phyloP scores from a whole-genome alignment of 805 yeast genomes.

The Yarrowia alimentaria region DNA sequence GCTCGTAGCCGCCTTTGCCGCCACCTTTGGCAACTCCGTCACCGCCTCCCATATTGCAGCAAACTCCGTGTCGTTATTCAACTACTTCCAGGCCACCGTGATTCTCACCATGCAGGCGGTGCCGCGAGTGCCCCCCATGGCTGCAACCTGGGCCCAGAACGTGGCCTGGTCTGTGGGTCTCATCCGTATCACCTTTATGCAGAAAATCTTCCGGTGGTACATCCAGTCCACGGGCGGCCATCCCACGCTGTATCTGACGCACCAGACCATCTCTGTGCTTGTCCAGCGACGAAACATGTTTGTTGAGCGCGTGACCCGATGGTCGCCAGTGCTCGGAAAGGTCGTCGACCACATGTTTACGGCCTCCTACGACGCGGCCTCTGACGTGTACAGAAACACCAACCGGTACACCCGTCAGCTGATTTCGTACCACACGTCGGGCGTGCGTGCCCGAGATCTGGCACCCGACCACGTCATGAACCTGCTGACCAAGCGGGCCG shows the following conservation, averaged over 20 bases:
- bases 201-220: conserved; percentile 86
- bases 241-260: conserved; percentile 61
- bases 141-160: conserved; percentile 87
- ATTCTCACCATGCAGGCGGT: conserved; percentile 83
- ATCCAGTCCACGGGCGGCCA: conserved; percentile 90
- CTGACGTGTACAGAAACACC: conserved; percentile 10
- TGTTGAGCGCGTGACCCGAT: too few species aligned
- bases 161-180: conserved; percentile 95
- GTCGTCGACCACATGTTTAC: conserved; percentile 19
- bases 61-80: conserved; percentile 75
- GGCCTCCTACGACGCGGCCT: conserved; percentile 15
- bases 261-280: conserved; percentile 63
- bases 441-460: conserved; percentile 24
- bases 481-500: conserved; percentile 21
- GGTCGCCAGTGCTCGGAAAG: conserved; percentile 25
- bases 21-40: conserved; percentile 81
- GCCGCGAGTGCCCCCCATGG: conserved; percentile 86
- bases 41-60: conserved; percentile 90
- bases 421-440: conserved; percentile 8
- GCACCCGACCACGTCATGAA: conserved; percentile 24
- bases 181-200: conserved; percentile 77
- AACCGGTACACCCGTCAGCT: conserved; percentile 6
- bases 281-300: too few species aligned
- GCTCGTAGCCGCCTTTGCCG: conserved; percentile 73
- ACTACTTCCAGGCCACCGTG: conserved; percentile 86